Conservation (phyloP, 352 stramenopile genomes). For the Phytophthora boehmeriae region DNA sequence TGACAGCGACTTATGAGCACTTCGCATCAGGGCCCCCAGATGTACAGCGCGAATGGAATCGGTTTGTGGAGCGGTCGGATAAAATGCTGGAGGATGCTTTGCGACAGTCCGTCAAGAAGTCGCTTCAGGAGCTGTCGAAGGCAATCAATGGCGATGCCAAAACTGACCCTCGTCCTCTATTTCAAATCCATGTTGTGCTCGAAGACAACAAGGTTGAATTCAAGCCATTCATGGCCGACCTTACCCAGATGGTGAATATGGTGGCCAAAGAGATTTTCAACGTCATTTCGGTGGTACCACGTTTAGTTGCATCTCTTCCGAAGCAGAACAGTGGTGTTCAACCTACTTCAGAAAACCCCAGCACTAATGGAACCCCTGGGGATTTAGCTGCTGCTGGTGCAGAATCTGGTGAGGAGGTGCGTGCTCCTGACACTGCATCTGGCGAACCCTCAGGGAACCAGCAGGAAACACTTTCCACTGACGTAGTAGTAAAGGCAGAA, state of each 20-base stretch:
- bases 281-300: slow-evolving; percentile 91
- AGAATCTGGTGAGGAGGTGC: slow-evolving; percentile 29
- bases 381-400: slow-evolving; percentile 14
- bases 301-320: slow-evolving; percentile 70
- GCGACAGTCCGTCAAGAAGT: slow-evolving; percentile 93
- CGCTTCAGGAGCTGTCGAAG: slow-evolving; percentile 92
- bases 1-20: slow-evolving; percentile 92
- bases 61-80: slow-evolving; percentile 91
- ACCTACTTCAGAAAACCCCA: slow-evolving; percentile 15
- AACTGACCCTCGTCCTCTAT: slow-evolving; percentile 91
- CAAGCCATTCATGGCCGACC: slow-evolving; percentile 92
- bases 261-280: slow-evolving; percentile 96
- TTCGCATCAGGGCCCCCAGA: slow-evolving; percentile 89
- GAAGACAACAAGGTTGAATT: slow-evolving; percentile 95
- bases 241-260: slow-evolving; percentile 95
- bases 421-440: slow-evolving; percentile 22
- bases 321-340: slow-evolving; percentile 28
- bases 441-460: slow-evolving; percentile 23
- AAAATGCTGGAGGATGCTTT: slow-evolving; percentile 92
- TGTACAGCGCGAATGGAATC: slow-evolving; percentile 93
- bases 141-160: slow-evolving; percentile 95
- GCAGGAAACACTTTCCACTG: slow-evolving; percentile 17
- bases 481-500: slow-evolving; percentile 21
- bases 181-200: slow-evolving; percentile 93
- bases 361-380: slow-evolving; percentile 7